Base-by-base conservation (phyloP, 2,329 filamentous ascomycete genomes). In the Aureobasidium uvarum region DNA sequence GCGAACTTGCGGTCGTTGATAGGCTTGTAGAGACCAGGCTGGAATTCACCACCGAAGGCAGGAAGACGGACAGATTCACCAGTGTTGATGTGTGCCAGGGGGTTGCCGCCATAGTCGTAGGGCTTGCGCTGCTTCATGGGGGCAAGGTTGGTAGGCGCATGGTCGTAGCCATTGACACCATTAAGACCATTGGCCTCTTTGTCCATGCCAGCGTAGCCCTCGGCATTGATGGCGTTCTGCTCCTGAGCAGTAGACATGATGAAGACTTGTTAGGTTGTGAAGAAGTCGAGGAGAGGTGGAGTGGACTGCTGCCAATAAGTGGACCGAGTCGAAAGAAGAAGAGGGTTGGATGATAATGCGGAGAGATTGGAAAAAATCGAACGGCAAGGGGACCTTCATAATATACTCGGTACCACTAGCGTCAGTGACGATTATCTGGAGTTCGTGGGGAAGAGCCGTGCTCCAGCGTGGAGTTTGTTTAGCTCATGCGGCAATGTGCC, bases 11-110 rank as follows among this genome's bases (percentile, higher is more conserved):
- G 77, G 58, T 70, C 63, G 39, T 67, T 63, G 60, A 69, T 72
- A 54, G 71, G 66, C 68, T 71, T 73, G 76, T 83, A 82, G 23
- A 81, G 77, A 76, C 81, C 81, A 13, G 81, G 81, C 69, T 83
- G 81, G 70, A 83, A 81, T 69, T 81, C 79, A 76, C 81, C 81
- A 72, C 81, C 81, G 63, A 83, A 83, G 54, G 81, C 79, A 38
- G 76, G 73, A 18, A 82, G 75, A 41, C 79, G 78, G 8, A 77
- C 76, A n/a, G 78, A 77, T 59, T 82, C 78, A 70, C 80, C 81
- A 66, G 80, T 82, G 67, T 77, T 77, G 70, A 79, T 71, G 69
- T 82, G 80, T n/a, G 80, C 80, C 36, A 83, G 78, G 46, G 81
- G 81, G 72, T 83, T 83, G 68, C 81, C 81, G 69, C 80, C 72